Evolutionary conservation across 2,329 filamentous ascomycete species (phyloP), one percentile per base, ranked within the genome.

Genomic region (Coniella lustricola): DNA sequence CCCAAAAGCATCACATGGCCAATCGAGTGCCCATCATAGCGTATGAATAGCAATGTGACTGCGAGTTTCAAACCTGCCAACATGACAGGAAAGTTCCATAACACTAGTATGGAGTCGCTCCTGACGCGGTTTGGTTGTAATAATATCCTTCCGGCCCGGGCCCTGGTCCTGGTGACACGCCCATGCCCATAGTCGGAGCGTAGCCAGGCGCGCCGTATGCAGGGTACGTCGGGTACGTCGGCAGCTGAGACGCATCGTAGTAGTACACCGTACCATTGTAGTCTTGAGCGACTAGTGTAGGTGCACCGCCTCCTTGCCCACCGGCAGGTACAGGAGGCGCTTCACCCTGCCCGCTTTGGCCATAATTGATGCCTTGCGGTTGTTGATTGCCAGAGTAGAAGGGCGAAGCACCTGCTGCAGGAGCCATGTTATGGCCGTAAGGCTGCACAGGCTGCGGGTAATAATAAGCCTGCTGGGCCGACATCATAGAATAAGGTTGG

Each of bases 211-310:
- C 61, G 48, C 73, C 69, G 54, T 75, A 77, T 1, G 67, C 49
- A 25, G 71, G 68, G 55, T 77, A 79, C 17, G 64, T 59, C 42
- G 69, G 62, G 54, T 79, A 70, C 1, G 76, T 69, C 21, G 79
- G 71, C 41, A 90, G 70, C 61, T 90, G 84, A n/a, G 82, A 76
- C 7, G 87, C 77, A 61, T 95, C 87, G 59, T 90, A 90, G 64
- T 95, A 98, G 66, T 95, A 97, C 1, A 95, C 90, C 78, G 94
- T 97, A 53, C 93, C 93, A 57, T 95, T 95, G 55, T 84, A 83
- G 69, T 97, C 91, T 64, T 96, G 90, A 0, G 89, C 88, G 41
- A 85, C 77, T 36, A 81, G 64, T 54, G 72, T 77, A 16, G 71
- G 60, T 17, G 85, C 76, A 49, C 79, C 78, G 16, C 73, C 74